Conservation (phyloP, 2,329 filamentous ascomycete species). For the Phialocephala sp. region DNA sequence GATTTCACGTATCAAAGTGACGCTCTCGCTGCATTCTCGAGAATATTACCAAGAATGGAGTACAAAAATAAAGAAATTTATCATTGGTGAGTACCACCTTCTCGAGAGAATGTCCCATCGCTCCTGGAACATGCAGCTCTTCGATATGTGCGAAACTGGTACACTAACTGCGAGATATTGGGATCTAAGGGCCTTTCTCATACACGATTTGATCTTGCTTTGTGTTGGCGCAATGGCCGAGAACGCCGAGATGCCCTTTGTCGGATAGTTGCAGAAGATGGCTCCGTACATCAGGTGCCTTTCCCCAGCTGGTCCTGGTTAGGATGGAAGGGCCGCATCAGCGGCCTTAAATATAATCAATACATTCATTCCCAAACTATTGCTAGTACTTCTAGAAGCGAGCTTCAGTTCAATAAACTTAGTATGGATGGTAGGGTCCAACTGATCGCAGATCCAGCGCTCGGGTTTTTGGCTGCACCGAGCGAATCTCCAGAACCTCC, state of each 20-base stretch:
- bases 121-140: too few relatives aligned
- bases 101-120: too few relatives aligned
- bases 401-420: constrained; percentile 15
- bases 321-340: constrained; percentile 11
- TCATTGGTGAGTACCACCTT: constrained; percentile 12
- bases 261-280: constrained; percentile 8
- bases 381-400: not conserved
- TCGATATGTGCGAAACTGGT: too few relatives aligned
- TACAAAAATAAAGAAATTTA: constrained; percentile 11
- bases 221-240: constrained; percentile 1
- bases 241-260: constrained; percentile 9
- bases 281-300: not conserved
- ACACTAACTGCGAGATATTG: too few relatives aligned
- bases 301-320: constrained; percentile 18
- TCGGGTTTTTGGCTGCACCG: too few relatives aligned
- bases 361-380: not conserved
- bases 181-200: too few relatives aligned
- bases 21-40: constrained; percentile 15
- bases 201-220: constrained; percentile 12
- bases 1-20: constrained; percentile 16
- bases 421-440: not conserved
- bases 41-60: constrained; percentile 16
- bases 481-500: too few relatives aligned
- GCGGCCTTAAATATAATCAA: constrained; percentile 7
- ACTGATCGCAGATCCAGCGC: not conserved